These are phyloP conservation scores for Pyronema domesticum DNA, from an alignment of 495 filamentous ascomycete genomes.

Conservation along the genomic window DNA sequence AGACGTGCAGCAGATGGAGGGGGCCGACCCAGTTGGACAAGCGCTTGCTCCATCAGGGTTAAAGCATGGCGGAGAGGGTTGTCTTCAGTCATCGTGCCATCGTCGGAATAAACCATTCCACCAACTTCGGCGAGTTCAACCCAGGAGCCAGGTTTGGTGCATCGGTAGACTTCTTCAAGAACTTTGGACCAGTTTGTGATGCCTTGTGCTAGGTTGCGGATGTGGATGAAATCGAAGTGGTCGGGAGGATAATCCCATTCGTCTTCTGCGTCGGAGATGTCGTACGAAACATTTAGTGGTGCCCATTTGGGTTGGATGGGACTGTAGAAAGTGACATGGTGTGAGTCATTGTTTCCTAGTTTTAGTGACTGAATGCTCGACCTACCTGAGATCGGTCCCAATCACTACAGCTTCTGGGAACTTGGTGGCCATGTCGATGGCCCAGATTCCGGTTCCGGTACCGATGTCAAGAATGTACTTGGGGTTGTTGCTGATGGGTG, in stretches of 20 bases:
- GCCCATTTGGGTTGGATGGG: slow-evolving; percentile 32
- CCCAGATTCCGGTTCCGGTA: slow-evolving; percentile 36
- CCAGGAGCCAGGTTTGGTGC: slow-evolving; percentile 30
- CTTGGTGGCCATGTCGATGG: slow-evolving; percentile 26
- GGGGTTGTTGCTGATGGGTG: slow-evolving; percentile 24
- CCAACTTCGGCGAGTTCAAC: slow-evolving; percentile 34
- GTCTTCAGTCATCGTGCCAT: background rate
- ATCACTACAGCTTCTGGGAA: slow-evolving; percentile 31
- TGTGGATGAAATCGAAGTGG: slow-evolving; percentile 73
- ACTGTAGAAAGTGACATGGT: slow-evolving; percentile 28
- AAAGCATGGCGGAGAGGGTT: background rate
- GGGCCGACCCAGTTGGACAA: slow-evolving; percentile 4
- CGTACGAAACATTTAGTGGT: slow-evolving; percentile 49
- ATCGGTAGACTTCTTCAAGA: background rate
- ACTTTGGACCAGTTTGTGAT: background rate
- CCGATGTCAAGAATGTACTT: slow-evolving; percentile 37
- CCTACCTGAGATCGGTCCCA: slow-evolving; percentile 37
- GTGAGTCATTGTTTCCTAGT: slow-evolving; percentile 16
- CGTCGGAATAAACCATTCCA: slow-evolving; percentile 13
- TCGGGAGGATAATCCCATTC: slow-evolving; percentile 41
- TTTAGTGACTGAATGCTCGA: slow-evolving; percentile 33
- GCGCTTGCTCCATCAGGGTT: slow-evolving; percentile 5
- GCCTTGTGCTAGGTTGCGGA: slow-evolving; percentile 35
- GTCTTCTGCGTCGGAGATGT: slow-evolving; percentile 59
- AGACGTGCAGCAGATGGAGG: slow-evolving; percentile 10